These are phyloP conservation scores for Microascus cirrosus DNA, from an alignment of 2,329 filamentous ascomycete genomes.

Conservation along the genomic window DNA sequence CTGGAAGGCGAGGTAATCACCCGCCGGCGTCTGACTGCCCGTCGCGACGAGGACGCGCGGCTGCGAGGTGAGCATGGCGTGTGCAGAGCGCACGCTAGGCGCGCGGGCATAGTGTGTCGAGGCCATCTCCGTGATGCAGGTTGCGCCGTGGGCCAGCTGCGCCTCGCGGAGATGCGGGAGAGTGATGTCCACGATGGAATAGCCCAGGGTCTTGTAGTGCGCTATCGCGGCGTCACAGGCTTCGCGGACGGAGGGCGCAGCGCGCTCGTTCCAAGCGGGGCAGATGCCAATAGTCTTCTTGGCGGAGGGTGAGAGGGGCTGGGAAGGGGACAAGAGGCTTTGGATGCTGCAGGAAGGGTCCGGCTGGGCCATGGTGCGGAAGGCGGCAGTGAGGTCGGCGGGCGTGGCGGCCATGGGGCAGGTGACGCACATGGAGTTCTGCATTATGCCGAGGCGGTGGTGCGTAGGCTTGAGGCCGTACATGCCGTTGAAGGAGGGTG, in stretches of 20 bases:
- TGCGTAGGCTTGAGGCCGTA: slow-evolving; percentile 76
- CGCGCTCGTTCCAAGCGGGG: slow-evolving; percentile 32
- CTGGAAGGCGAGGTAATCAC: slow-evolving; percentile 63
- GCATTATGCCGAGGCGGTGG: slow-evolving; percentile 50
- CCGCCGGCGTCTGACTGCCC: slow-evolving; percentile 50
- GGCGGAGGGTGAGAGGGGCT: slow-evolving; percentile 25
- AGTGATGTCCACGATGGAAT: slow-evolving; percentile 43
- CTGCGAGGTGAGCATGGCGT: slow-evolving; percentile 47
- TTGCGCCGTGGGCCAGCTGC: slow-evolving; percentile 65
- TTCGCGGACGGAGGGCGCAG: slow-evolving; percentile 51
- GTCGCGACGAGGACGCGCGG: slow-evolving; percentile 62
- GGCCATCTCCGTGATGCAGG: slow-evolving; percentile 64
- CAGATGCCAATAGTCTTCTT: slow-evolving; percentile 63
- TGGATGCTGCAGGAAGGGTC: slow-evolving; percentile 52
- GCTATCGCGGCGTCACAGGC: slow-evolving; percentile 52
- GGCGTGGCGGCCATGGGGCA: slow-evolving; percentile 70
- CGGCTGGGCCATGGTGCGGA: slow-evolving; percentile 65
- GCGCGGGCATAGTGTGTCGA: slow-evolving; percentile 29
- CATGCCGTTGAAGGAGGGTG: slow-evolving; percentile 63
- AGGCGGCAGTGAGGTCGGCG: slow-evolving; percentile 70
- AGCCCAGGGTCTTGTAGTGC: slow-evolving; percentile 39
- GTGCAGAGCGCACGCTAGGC: slow-evolving; percentile 33
- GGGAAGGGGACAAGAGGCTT: slow-evolving; percentile 49
- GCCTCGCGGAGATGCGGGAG: slow-evolving; percentile 59
- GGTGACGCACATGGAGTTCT: slow-evolving; percentile 47